These are phyloP conservation scores for Penicillium nucicola DNA, from an alignment of 495 filamentous ascomycete genomes.

Conservation along the genomic window DNA sequence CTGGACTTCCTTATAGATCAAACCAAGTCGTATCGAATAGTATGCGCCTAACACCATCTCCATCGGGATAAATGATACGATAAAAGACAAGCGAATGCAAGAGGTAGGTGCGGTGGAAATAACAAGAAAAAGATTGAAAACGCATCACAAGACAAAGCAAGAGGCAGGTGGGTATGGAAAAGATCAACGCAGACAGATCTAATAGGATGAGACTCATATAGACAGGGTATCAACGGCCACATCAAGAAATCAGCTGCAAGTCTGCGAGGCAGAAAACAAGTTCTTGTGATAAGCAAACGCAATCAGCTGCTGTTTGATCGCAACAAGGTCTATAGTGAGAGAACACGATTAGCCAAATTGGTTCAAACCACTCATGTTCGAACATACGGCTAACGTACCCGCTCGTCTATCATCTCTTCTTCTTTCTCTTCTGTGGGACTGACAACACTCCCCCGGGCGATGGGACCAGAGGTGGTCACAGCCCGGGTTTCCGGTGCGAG, in stretches of 20 bases:
- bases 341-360: conserved; percentile 13
- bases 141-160: neutral
- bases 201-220: conserved; percentile 22
- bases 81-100: too few relatives aligned
- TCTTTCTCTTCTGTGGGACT: conserved; percentile 62
- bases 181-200: conserved; percentile 6
- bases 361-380: conserved; percentile 6
- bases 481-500: conserved; percentile 53
- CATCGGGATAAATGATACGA: neutral
- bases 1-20: conserved; percentile 22
- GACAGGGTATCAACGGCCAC: conserved; percentile 31
- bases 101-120: neutral
- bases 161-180: conserved; percentile 19
- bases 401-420: conserved; percentile 65
- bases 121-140: conserved; percentile 17
- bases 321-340: conserved; percentile 26
- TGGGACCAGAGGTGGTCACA: conserved; percentile 60
- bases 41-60: conserved; percentile 25
- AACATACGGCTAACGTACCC: conserved; percentile 54
- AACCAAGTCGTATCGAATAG: conserved; percentile 12
- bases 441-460: conserved; percentile 48
- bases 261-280: conserved; percentile 20
- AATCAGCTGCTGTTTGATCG: conserved; percentile 41
- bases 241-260: conserved; percentile 18
- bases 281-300: conserved; percentile 13